phyloP scores from a whole-genome alignment of 345 rosid genomes.

The Citrus medica region DNA sequence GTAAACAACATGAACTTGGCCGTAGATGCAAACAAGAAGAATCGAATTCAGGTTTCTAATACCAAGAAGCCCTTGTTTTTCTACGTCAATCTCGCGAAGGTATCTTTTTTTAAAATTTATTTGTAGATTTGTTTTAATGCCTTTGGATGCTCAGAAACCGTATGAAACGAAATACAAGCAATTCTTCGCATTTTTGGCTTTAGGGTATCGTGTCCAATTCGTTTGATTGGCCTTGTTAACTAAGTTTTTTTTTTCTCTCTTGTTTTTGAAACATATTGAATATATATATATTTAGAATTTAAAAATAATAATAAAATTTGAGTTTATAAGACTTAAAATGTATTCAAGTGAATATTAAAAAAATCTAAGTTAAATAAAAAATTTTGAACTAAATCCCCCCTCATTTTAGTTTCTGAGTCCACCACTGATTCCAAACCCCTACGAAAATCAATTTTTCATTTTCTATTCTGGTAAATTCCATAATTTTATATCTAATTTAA shows the following conservation, averaged over 20 bases:
- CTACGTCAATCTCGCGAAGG: conserved; percentile 98
- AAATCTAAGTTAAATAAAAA: too few relatives aligned
- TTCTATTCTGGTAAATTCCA: too few relatives aligned
- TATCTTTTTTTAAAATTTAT: not conserved
- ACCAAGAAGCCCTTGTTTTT: conserved; percentile 92
- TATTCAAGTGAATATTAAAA: too few relatives aligned
- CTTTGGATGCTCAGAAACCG: not conserved
- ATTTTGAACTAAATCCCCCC: too few relatives aligned
- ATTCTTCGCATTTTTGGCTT: not conserved
- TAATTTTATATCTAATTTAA: too few relatives aligned
- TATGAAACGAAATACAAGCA: not conserved
- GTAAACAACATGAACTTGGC: conserved; percentile 49
- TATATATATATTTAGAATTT: too few relatives aligned
- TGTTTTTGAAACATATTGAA: not conserved
- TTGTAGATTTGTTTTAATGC: not conserved
- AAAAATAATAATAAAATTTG: too few relatives aligned
- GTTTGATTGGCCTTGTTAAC: not conserved
- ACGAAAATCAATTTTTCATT: too few relatives aligned
- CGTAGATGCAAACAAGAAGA: conserved; percentile 63
- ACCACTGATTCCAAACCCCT: too few relatives aligned
- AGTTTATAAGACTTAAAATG: too few relatives aligned
- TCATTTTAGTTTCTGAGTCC: too few relatives aligned
- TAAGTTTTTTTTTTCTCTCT: not conserved
- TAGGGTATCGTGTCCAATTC: not conserved
- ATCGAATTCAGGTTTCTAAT: conserved; percentile 91